phyloP scores from a whole-genome alignment of 148 eudicot genomes.

The Pharnaceum exiguum region DNA sequence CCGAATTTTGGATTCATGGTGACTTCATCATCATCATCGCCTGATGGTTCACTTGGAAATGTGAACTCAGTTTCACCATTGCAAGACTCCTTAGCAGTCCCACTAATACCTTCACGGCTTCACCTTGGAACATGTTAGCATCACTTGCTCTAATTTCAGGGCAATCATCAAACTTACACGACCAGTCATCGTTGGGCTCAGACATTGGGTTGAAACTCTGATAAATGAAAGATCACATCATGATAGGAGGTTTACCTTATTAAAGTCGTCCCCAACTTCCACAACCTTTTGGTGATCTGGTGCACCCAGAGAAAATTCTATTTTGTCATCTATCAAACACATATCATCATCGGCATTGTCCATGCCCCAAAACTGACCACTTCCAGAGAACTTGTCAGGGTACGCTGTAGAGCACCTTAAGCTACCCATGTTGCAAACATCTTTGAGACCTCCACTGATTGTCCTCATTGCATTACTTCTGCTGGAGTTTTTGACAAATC shows the following conservation, averaged over 20 bases:
- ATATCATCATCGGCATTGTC: slow-evolving; percentile 61
- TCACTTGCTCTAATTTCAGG: slow-evolving; percentile 35
- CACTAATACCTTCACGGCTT: no score
- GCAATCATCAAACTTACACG: slow-evolving; percentile 46
- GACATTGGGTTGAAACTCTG: slow-evolving; percentile 81
- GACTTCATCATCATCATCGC: slow-evolving; percentile 82
- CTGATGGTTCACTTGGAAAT: slow-evolving; percentile 42
- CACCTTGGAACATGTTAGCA: slow-evolving; percentile 20
- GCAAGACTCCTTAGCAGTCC: slow-evolving; percentile 29
- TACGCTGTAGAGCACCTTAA: slow-evolving; percentile 54
- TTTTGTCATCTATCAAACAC: slow-evolving; percentile 69
- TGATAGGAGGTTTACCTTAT: slow-evolving; percentile 36
- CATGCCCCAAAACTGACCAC: slow-evolving; percentile 35
- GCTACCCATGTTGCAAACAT: slow-evolving; percentile 35
- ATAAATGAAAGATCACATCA: slow-evolving; percentile 9
- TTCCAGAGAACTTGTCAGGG: slow-evolving; percentile 42
- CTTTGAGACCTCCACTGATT: slow-evolving; percentile 33
- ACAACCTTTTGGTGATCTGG: slow-evolving; percentile 23
- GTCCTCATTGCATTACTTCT: slow-evolving; percentile 34
- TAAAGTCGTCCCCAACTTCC: slow-evolving; percentile 31
- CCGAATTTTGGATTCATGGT: slow-evolving; percentile 71
- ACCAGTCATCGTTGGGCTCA: slow-evolving; percentile 67
- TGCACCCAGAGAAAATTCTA: slow-evolving; percentile 28
- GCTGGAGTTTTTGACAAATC: slow-evolving; percentile 19
- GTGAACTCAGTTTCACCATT: slow-evolving; percentile 40